These are phyloP conservation scores for Erodium moschatum DNA, from an alignment of 441 rosid species.

Conservation along the genomic window DNA sequence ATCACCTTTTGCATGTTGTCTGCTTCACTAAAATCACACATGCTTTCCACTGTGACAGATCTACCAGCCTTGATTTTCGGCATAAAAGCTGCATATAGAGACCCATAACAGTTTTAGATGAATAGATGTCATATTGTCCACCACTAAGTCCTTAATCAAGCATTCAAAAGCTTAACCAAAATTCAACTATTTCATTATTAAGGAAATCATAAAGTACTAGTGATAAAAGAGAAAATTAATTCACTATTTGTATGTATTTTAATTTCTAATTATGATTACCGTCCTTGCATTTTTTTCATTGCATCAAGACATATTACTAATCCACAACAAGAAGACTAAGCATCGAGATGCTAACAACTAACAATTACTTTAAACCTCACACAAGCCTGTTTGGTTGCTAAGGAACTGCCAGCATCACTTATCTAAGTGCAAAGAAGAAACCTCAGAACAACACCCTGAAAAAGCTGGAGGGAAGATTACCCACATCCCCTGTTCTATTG, in stretches of 20 bases:
- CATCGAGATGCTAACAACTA: no score
- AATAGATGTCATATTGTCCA: not conserved
- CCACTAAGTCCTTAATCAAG: not conserved
- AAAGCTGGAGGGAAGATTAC: no score
- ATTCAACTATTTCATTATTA: no score
- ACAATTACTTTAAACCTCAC: not conserved
- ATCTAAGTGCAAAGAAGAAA: not conserved
- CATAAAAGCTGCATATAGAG: constrained; percentile 60
- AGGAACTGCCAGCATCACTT: constrained; percentile 1
- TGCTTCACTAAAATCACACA: constrained; percentile 72
- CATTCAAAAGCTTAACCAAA: not conserved
- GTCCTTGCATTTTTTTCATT: no score
- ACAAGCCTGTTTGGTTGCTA: constrained; percentile 1
- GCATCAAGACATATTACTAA: no score
- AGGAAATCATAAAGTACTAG: no score
- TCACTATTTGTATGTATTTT: no score
- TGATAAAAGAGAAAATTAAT: no score
- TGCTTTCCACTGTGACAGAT: constrained; percentile 53
- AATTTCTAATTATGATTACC: no score
- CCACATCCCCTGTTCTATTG: no score
- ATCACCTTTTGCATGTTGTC: constrained; percentile 48
- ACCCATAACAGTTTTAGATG: not conserved
- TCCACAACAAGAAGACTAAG: not conserved
- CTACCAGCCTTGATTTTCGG: constrained; percentile 67
- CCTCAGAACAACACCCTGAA: not conserved